phyloP scores from a whole-genome alignment of 176 grass and related monocot genomes.

The Triticum dicoccoides region DNA sequence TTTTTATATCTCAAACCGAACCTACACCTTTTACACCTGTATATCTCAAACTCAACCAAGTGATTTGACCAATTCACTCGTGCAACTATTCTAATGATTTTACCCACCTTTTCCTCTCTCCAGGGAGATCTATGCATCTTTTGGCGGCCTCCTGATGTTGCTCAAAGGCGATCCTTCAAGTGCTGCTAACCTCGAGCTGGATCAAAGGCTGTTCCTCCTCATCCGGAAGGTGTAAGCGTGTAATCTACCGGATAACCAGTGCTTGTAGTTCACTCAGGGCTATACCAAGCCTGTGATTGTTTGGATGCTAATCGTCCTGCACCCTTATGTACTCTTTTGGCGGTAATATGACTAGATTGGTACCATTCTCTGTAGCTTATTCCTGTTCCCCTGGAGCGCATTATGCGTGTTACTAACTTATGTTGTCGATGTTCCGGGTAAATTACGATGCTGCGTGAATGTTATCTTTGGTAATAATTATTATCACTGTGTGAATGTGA shows the following conservation, averaged over 20 bases:
- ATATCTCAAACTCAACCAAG: background rate
- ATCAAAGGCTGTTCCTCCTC: conserved; percentile 60
- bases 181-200: conserved; percentile 37
- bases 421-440: background rate
- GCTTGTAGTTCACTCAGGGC: background rate
- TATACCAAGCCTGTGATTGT: background rate
- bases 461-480: background rate
- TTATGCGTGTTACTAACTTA: background rate
- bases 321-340: background rate
- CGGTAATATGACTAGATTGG: background rate
- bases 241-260: background rate
- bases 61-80: background rate
- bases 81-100: background rate
- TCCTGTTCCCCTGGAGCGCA: background rate
- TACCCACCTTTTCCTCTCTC: background rate
- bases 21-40: background rate
- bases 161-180: conserved; percentile 50
- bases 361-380: background rate
- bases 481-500: background rate
- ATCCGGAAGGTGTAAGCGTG: conserved; percentile 46
- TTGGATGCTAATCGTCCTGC: background rate
- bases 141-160: conserved; percentile 54
- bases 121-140: conserved; percentile 59
- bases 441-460: background rate
- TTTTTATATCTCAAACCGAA: background rate